phyloP scores from a whole-genome alignment of 805 yeast genomes.

The Saturnispora diversa region DNA sequence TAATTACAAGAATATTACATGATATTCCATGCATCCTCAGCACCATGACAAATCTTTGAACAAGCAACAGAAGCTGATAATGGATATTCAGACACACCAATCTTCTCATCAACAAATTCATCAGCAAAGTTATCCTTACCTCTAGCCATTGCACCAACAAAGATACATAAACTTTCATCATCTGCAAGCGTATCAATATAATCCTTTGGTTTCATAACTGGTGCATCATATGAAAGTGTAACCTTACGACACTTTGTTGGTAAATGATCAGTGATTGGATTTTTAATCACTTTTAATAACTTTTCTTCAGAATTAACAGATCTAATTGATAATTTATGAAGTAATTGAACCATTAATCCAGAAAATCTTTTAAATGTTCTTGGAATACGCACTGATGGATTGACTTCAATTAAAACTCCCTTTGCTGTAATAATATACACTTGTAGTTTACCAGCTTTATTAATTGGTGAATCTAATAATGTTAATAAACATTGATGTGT shows the following conservation, averaged over 20 bases:
- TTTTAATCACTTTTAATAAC: constrained; percentile 86
- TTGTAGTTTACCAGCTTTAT: constrained; percentile 94
- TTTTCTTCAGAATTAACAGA: constrained; percentile 94
- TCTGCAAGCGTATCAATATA: constrained; percentile 71
- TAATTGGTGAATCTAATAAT: constrained; percentile 91
- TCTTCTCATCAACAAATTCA: constrained; percentile 91
- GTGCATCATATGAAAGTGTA: constrained; percentile 88
- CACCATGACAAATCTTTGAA: constrained; percentile 96
- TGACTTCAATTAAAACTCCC: constrained; percentile 91
- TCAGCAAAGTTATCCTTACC: constrained; percentile 97
- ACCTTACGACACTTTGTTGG: constrained; percentile 94
- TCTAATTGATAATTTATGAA: constrained; percentile 87
- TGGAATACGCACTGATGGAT: constrained; percentile 94
- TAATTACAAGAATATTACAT: constrained; percentile 22
- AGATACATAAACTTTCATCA: constrained; percentile 93
- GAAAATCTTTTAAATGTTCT: constrained; percentile 97
- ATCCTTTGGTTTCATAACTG: constrained; percentile 80
- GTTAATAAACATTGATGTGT: constrained; percentile 97
- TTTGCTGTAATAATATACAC: constrained; percentile 94
- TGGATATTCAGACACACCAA: constrained; percentile 92
- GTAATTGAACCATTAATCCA: constrained; percentile 93
- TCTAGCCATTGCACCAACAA: constrained; percentile 99
- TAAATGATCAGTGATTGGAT: constrained; percentile 93
- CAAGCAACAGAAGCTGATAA: constrained; percentile 97
- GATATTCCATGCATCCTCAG: constrained; percentile 97